Conservation (phyloP, 2,329 filamentous ascomycete genomes). For the Xenoacremonium recifei region DNA sequence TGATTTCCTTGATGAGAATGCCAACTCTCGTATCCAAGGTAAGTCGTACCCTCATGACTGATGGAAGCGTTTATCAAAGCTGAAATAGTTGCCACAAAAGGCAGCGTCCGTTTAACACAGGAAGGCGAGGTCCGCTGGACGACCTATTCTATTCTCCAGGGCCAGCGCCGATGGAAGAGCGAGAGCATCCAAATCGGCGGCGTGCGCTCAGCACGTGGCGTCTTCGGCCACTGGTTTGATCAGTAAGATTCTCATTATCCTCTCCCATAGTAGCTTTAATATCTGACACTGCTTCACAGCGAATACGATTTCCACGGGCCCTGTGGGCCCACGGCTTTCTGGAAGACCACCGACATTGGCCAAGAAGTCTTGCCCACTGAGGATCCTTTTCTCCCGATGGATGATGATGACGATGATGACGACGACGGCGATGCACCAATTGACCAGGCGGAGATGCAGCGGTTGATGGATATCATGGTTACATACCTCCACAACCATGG, state of each 20-base stretch:
- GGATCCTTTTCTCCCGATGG: slow-evolving; percentile 30
- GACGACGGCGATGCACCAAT: slow-evolving; percentile 25
- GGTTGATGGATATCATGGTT: slow-evolving; percentile 12
- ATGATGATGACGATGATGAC: slow-evolving; percentile 16
- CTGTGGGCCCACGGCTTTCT: slow-evolving; percentile 73
- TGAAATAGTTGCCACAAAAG: slow-evolving; percentile 35
- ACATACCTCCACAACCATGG: too few species aligned
- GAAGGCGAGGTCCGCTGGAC: slow-evolving; percentile 76
- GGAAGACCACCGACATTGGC: slow-evolving; percentile 58
- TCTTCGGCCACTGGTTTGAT: slow-evolving; percentile 77
- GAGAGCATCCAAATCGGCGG: slow-evolving; percentile 76
- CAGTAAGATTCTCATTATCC: slow-evolving; percentile 43
- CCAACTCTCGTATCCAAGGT: slow-evolving; percentile 65
- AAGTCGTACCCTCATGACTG: slow-evolving; percentile 17
- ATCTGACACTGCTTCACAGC: slow-evolving; percentile 31
- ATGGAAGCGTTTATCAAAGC: slow-evolving; percentile 7
- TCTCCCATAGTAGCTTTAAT: background rate
- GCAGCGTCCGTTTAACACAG: slow-evolving; percentile 62
- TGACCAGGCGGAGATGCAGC: slow-evolving; percentile 17
- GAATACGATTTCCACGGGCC: slow-evolving; percentile 68
- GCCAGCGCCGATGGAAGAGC: slow-evolving; percentile 71
- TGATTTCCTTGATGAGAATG: slow-evolving; percentile 65
- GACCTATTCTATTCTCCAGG: slow-evolving; percentile 60
- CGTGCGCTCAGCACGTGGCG: slow-evolving; percentile 60
- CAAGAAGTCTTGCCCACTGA: slow-evolving; percentile 31